Evolutionary conservation across 225 moss, liverwort and hornwort species (phyloP), one percentile per base, ranked within the genome.

Genomic region (Sphagnum contortum): DNA sequence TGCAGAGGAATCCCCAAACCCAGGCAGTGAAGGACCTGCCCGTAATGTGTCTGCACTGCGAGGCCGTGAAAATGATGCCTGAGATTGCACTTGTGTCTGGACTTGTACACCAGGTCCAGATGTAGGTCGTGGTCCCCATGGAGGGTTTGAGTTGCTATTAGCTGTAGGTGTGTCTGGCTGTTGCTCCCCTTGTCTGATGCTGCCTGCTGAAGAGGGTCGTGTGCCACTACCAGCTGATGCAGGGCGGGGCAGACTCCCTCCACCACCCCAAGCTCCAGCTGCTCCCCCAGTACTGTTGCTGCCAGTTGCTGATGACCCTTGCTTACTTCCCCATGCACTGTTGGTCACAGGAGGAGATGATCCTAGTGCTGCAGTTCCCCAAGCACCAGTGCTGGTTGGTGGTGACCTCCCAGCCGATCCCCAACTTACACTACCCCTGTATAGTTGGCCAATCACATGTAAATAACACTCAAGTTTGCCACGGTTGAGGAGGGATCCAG

Each of bases 401-500:
- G 96, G 90, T 56, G 98, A 93, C 56, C 94, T 82, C 6, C 98
- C 91, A 2, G 89, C 77, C 64, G 90, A 66, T 68, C 90, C 90
- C 98, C 98, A 98, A 72, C 98, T 88, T 49, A 91, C 87, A 67
- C 98, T 91, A 49, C 98, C 98, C 75, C 98, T 98, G 89, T 1
- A 49, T 12, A 5, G 3, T 4, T 62, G 45, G 52, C 58, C 45
- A 56, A 50, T 3, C 29, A 29, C 29, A 29, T 29, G 29, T 29
- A 29, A 29, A 29, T 29, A 29, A 29, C 29, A 29, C 29, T 29
- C 29, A 29, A 29, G 29, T 29, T 29, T 29, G 29, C 29, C 29
- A 29, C 29, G 1, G 29, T 29, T 29, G 29, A 29, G 29, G 29
- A 29, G 1, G 29, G 29, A 29, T 29, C 29, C 29, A 29, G 29